Percentiles rank a stretch among this genome's conserved stretches.
Conservation (phyloP, 371 early-diverging fungal genomes). For the Mucor saturninus region DNA sequence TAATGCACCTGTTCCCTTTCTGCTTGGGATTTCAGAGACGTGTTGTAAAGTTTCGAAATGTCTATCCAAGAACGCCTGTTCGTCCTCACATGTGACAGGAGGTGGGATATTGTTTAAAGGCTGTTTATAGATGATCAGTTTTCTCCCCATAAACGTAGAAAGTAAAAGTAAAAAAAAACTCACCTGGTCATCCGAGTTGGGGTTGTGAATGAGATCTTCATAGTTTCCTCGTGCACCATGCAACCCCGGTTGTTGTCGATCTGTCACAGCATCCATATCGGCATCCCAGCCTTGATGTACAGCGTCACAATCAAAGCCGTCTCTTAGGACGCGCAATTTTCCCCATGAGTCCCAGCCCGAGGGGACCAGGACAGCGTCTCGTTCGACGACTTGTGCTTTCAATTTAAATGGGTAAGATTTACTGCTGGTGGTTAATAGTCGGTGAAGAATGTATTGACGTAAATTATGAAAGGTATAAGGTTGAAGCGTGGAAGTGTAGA, state of each 20-base stretch:
- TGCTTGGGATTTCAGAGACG: conserved; percentile 32
- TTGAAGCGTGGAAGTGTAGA: conserved; percentile 87
- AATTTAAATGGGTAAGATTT: conserved; percentile 60
- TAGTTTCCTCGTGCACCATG: conserved; percentile 49
- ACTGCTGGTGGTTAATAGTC: conserved; percentile 56
- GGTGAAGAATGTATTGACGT: conserved; percentile 86
- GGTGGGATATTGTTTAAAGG: conserved; percentile 40
- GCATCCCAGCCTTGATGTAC: conserved; percentile 63
- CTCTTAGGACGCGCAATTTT: conserved; percentile 77
- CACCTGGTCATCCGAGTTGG: conserved; percentile 48
- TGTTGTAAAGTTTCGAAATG: conserved; percentile 73
- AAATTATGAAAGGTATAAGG: conserved; percentile 80
- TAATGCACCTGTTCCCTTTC: conserved; percentile 33
- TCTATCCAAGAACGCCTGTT: conserved; percentile 82
- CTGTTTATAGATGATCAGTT: conserved; percentile 14
- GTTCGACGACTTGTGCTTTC: conserved; percentile 83
- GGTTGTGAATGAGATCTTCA: conserved; percentile 48
- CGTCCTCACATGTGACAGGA: conserved; percentile 74
- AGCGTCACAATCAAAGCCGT: conserved; percentile 74
- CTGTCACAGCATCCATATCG: conserved; percentile 40
- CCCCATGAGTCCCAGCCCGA: conserved; percentile 94
- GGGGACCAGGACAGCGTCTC: conserved; percentile 88
- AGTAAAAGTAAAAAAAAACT: too few species aligned
- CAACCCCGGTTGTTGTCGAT: conserved; percentile 33
- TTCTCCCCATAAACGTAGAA: too few species aligned